Evolutionary conservation across 2,329 filamentous ascomycete species (phyloP).

Genomic region (Arthrobotrys megalospora): DNA sequence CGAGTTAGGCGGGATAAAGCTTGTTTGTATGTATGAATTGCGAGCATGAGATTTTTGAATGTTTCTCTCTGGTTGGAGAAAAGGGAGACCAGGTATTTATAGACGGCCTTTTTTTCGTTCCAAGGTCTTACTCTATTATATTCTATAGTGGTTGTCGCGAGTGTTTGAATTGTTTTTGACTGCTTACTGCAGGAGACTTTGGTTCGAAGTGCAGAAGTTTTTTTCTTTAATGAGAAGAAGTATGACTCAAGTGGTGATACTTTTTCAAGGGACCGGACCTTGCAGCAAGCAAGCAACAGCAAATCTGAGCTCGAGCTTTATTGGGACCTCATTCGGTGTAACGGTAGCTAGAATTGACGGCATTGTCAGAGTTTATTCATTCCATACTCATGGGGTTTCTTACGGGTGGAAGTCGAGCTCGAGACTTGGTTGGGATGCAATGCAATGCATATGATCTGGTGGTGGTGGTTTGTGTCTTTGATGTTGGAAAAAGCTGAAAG

Average conservation of each 20-base stretch:
- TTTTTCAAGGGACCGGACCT: conserved; percentile 3
- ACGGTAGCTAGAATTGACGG: background rate
- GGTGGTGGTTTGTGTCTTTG: conserved; percentile 7
- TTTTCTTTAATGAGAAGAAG: conserved; percentile 1
- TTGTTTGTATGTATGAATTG: conserved; percentile 10
- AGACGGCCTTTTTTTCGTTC: background rate
- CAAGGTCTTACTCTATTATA: background rate
- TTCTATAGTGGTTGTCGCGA: background rate
- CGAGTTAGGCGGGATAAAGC: background rate
- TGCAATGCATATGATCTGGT: too few species aligned
- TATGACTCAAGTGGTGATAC: conserved; percentile 43
- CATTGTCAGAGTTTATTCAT: background rate
- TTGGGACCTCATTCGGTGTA: background rate
- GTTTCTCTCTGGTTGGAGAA: background rate
- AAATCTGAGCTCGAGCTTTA: background rate
- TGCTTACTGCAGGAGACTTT: too few species aligned
- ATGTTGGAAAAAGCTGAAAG: background rate
- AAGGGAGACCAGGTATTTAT: conserved; percentile 38
- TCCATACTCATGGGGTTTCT: conserved; percentile 6
- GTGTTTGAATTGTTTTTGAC: background rate
- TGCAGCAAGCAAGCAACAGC: background rate
- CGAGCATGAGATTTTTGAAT: conserved; percentile 22
- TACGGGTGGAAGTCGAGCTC: background rate
- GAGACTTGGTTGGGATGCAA: background rate
- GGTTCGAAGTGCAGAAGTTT: background rate